phyloP scores from a whole-genome alignment of 1,284 basidiomycete species.

The Ceratobasidium sp. region DNA sequence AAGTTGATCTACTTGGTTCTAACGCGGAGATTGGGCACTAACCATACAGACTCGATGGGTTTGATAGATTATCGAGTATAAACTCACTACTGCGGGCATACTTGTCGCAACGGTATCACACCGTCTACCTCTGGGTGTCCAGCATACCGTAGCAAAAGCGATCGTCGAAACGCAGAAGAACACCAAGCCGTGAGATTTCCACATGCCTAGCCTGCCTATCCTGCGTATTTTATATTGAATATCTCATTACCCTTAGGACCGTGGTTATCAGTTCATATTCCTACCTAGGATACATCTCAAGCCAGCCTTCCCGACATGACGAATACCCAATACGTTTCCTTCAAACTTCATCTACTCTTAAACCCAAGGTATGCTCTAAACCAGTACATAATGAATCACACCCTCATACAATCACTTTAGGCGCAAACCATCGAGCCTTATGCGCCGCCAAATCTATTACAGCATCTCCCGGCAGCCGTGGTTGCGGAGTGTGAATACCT shows the following conservation, averaged over 20 bases:
- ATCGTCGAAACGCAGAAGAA: slow-evolving; percentile 16
- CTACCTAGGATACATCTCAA: slow-evolving; percentile 40
- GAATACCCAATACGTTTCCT: slow-evolving; percentile 26
- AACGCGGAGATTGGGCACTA: neutral
- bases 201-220: too few species aligned
- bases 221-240: neutral
- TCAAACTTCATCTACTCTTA: slow-evolving; percentile 19
- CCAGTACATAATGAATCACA: neutral
- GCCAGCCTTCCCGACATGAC: slow-evolving; percentile 25
- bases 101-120: slow-evolving; percentile 1
- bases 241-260: slow-evolving; percentile 11
- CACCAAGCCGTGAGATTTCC: neutral
- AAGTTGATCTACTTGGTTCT: neutral
- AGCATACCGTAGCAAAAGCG: slow-evolving; percentile 24
- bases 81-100: neutral
- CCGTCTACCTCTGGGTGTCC: slow-evolving; percentile 24
- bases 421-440: neutral
- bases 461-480: slow-evolving; percentile 39
- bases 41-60: too few species aligned
- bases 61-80: slow-evolving; percentile 21
- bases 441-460: slow-evolving; percentile 39
- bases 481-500: slow-evolving; percentile 41
- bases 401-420: neutral
- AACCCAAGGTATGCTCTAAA: neutral
- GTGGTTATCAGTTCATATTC: slow-evolving; percentile 35